phyloP scores from a whole-genome alignment of 495 filamentous ascomycete genomes.

The Amorphotheca resinae region DNA sequence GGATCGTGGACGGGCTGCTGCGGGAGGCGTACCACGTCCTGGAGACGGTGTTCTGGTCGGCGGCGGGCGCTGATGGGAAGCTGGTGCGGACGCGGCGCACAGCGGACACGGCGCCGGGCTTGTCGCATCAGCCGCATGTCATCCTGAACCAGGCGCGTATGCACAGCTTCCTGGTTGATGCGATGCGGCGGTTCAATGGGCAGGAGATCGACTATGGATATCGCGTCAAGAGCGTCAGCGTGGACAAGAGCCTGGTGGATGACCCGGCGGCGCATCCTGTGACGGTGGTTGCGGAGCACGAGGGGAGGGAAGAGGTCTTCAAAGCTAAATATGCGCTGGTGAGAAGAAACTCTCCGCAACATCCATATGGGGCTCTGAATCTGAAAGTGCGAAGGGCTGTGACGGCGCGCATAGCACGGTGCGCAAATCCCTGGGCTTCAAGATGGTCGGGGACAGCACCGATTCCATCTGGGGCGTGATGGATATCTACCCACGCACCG shows the following conservation, averaged over 20 bases:
- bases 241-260: constrained; percentile 30
- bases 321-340: constrained; percentile 59
- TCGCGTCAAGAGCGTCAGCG: constrained; percentile 39
- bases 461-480: constrained; percentile 76
- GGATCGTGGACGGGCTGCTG: constrained; percentile 56
- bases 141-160: constrained; percentile 68
- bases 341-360: constrained; percentile 18
- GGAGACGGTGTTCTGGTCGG: constrained; percentile 52
- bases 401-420: constrained; percentile 68
- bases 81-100: constrained; percentile 43
- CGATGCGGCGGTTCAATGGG: constrained; percentile 31
- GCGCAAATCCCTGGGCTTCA: constrained; percentile 52
- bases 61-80: constrained; percentile 21
- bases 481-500: constrained; percentile 62
- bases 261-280: constrained; percentile 40
- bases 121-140: constrained; percentile 60
- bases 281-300: constrained; percentile 37
- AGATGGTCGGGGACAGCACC: constrained; percentile 62
- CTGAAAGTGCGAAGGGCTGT: too few species aligned
- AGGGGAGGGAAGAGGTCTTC: constrained; percentile 39
- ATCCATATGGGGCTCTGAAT: too few species aligned
- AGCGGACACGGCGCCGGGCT: constrained; percentile 47
- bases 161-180: constrained; percentile 47
- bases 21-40: constrained; percentile 58
- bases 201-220: constrained; percentile 49